A percentile compares a stretch with the other conserved stretches of the same genome.
Evolutionary conservation across 2,329 filamentous ascomycete genomes (phyloP).

Genomic region (Arthrobotrys musiformis): DNA sequence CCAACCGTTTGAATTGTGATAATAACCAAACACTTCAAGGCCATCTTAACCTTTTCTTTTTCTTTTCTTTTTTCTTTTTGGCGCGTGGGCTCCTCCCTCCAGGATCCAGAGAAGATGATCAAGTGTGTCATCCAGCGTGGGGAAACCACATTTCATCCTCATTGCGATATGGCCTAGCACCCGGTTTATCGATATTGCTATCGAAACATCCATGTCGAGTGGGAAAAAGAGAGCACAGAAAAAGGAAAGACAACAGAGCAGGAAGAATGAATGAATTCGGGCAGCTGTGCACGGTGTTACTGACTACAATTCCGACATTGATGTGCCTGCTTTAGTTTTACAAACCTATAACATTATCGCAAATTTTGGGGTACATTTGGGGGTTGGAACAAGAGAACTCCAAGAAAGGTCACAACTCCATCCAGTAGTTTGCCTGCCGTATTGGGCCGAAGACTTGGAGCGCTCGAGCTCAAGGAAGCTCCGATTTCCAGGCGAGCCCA

Average conservation of each 20-base stretch:
- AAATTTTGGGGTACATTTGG: too few species aligned
- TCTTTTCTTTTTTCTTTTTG: conserved; percentile 50
- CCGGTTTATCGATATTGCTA: conserved; percentile 49
- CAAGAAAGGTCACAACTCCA: conserved; percentile 6
- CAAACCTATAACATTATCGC: conserved; percentile 31
- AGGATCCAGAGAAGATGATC: conserved; percentile 20
- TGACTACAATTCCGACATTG: conserved; percentile 17
- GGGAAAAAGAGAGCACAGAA: neutral
- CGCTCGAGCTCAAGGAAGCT: conserved; percentile 25
- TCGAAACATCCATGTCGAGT: conserved; percentile 39
- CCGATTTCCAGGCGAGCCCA: conserved; percentile 24
- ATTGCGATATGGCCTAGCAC: conserved; percentile 22
- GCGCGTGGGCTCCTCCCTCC: conserved; percentile 51
- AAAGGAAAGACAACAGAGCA: neutral
- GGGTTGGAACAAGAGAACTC: neutral
- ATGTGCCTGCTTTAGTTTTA: neutral
- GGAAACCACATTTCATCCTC: conserved; percentile 10
- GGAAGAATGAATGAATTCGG: neutral
- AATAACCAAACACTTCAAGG: too few species aligned
- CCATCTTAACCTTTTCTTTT: conserved; percentile 52
- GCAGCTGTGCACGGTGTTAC: conserved; percentile 51
- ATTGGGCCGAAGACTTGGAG: conserved; percentile 40
- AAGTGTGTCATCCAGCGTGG: conserved; percentile 50
- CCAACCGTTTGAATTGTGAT: conserved; percentile 35
- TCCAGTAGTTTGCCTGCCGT: conserved; percentile 35